Evolutionary conservation across 2,329 filamentous ascomycete genomes (phyloP), one percentile per base, ranked within the genome.

Genomic region (Aureobasidium sp.): DNA sequence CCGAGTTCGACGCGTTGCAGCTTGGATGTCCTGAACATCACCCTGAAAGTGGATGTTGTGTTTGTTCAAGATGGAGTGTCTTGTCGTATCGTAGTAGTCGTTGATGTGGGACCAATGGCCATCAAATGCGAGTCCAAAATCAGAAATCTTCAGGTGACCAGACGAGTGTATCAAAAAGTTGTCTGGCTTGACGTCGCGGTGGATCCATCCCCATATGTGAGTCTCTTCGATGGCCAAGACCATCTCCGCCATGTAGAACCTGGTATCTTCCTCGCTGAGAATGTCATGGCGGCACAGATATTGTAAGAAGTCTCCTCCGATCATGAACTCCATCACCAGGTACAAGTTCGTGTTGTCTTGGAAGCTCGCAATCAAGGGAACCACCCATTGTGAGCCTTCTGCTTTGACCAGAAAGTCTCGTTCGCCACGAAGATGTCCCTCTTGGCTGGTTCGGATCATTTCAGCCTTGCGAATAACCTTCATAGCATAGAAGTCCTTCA

Each of bases 241-340:
- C 91, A 97, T 97, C 76, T 99, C 92, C 1, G 93, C 91, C 63
- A 96, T 79, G 72, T 97, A 97, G 79, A 90, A 97, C 65, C 84
- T 87, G 5, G 92, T 86, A 47, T 90, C 84, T 0, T 82, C 78
- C 73, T 97, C 94, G 61, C 85, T 85, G 2, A 99, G 79, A 2
- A 90, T 84, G 64, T 94, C 91, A 70, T 95, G 89, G 16, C 92
- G 86, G 61, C 97, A 88, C 16, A 99, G 77, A 0, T 97, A 75
- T 1, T 90, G 90, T 0, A 99, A 80, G 67, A 99, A 97, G 72
- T 99, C 93, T 0, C 94, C 93, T 0, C 93, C 94, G 2, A 95
- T 88, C 91, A 97, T 97, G 71, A 96, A 99, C 63, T 97, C 92
- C 91, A 97, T 97, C 58, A 97, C 89, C 6, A 99, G 83, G 69